These are phyloP conservation scores for Quercus lobata DNA, from an alignment of 331 rosid species.

Conservation along the genomic window DNA sequence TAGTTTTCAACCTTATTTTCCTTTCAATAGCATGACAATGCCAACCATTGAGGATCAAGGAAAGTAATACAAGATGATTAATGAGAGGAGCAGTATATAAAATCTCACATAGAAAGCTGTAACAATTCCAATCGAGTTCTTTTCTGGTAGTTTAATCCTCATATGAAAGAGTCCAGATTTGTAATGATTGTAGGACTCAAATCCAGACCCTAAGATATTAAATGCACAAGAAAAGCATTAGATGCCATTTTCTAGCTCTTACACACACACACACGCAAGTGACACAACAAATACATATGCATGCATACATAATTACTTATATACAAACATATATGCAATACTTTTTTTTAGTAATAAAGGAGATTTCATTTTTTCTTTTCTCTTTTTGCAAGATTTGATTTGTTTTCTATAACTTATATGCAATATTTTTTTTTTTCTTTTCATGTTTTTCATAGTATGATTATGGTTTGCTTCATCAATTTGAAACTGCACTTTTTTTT, in stretches of 20 bases:
- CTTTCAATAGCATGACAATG: background rate
- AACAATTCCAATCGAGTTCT: background rate
- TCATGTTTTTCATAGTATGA: no score
- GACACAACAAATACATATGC: background rate
- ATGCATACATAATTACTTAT: background rate
- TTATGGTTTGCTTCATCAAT: no score
- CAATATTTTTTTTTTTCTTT: no score
- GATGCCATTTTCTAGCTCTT: background rate
- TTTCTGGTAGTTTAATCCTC: background rate
- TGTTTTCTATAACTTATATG: no score
- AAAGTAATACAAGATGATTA: background rate
- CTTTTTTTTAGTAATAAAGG: no score
- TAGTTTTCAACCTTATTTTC: background rate
- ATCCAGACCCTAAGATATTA: background rate
- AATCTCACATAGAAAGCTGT: conserved; percentile 10
- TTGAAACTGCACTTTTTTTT: no score
- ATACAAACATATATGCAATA: no score
- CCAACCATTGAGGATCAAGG: no score
- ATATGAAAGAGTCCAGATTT: conserved; percentile 3
- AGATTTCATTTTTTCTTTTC: no score
- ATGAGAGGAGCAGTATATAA: no score
- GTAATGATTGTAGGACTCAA: background rate
- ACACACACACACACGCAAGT: background rate
- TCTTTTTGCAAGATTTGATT: no score
- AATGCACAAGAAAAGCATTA: background rate